Evolutionary conservation across 1,284 basidiomycete genomes (phyloP).

Genomic region (Leccinum griseonigrum): DNA sequence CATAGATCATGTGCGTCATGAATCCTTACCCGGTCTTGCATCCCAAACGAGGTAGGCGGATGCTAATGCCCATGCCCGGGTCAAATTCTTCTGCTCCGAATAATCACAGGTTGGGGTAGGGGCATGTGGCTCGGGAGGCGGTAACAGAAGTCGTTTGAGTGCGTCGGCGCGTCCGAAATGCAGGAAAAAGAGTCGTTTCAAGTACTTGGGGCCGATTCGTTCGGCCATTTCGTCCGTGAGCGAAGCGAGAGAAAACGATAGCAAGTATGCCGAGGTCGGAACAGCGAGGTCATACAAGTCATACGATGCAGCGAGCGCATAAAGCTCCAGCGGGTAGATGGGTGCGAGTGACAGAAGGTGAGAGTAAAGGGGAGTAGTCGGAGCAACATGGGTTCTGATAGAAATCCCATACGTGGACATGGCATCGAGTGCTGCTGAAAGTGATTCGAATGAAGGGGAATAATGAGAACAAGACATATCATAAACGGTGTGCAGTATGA

Average conservation of each 20-base stretch:
- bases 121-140: conserved; percentile 61
- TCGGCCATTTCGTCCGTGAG: conserved; percentile 60
- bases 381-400: conserved; percentile 39
- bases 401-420: conserved; percentile 52
- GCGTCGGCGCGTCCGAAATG: conserved; percentile 43
- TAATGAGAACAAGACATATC: conserved; percentile 61
- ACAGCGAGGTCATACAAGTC: conserved; percentile 60
- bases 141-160: conserved; percentile 58
- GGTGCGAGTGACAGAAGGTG: conserved; percentile 55
- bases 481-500: conserved; percentile 61
- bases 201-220: conserved; percentile 50
- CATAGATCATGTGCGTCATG: not conserved
- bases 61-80: conserved; percentile 64
- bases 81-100: conserved; percentile 59
- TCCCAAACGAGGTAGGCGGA: conserved; percentile 70
- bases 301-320: conserved; percentile 54
- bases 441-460: conserved; percentile 50
- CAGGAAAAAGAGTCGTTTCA: conserved; percentile 42
- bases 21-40: conserved; percentile 53
- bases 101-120: conserved; percentile 57
- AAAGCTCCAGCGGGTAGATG: conserved; percentile 53
- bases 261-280: conserved; percentile 55
- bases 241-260: conserved; percentile 53
- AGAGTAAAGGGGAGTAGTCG: conserved; percentile 41
- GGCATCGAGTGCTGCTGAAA: conserved; percentile 46